Conservation (phyloP, 2,329 filamentous ascomycete species). For the Paecilomyces niveus region DNA sequence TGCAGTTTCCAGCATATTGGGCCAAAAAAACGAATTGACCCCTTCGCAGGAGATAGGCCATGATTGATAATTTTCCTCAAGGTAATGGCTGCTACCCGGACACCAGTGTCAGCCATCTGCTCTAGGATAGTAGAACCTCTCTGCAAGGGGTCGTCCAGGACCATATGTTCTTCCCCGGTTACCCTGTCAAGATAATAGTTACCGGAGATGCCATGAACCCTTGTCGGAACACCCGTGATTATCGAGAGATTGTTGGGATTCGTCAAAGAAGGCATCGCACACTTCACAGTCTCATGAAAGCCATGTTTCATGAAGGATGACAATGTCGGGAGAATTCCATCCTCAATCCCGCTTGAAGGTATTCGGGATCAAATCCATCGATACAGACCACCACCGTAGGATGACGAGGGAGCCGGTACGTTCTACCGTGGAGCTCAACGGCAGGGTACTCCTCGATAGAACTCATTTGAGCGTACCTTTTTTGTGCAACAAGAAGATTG, state of each 20-base stretch:
- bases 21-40: slow-evolving; percentile 36
- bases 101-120: slow-evolving; percentile 31
- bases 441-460: neutral
- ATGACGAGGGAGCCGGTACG: slow-evolving; percentile 23
- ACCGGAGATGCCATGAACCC: slow-evolving; percentile 36
- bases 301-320: slow-evolving; percentile 24
- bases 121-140: slow-evolving; percentile 37
- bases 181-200: slow-evolving; percentile 38
- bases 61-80: slow-evolving; percentile 35
- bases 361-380: slow-evolving; percentile 40
- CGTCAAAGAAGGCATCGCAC: slow-evolving; percentile 39
- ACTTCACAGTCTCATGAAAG: slow-evolving; percentile 33
- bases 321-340: slow-evolving; percentile 29
- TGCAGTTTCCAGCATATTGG: slow-evolving; percentile 9
- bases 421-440: neutral
- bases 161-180: slow-evolving; percentile 35
- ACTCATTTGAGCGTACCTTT: neutral
- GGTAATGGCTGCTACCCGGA: slow-evolving; percentile 37
- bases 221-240: slow-evolving; percentile 35
- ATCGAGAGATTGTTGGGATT: slow-evolving; percentile 42
- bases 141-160: slow-evolving; percentile 34
- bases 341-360: slow-evolving; percentile 26
- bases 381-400: slow-evolving; percentile 37
- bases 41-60: slow-evolving; percentile 17
- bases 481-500: neutral